Evolutionary conservation across 2,329 filamentous ascomycete genomes (phyloP).

Genomic region (Hansfordia pulvinata): DNA sequence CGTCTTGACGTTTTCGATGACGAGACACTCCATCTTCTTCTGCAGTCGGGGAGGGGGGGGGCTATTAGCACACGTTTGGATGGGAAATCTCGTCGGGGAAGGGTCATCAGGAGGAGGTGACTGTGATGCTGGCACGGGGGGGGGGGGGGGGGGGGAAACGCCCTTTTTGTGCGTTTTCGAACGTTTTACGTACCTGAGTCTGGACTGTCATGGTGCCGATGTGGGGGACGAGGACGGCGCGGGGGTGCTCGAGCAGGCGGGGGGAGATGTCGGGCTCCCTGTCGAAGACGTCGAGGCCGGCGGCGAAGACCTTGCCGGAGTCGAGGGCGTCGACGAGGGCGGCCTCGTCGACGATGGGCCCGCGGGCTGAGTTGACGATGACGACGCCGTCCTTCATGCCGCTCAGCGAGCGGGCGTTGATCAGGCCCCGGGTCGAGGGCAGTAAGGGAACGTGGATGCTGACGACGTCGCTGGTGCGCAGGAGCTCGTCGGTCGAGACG

Average conservation of each 20-base stretch:
- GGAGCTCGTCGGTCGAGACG: slow-evolving; percentile 39
- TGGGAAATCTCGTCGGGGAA: too few relatives aligned
- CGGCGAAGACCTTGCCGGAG: slow-evolving; percentile 54
- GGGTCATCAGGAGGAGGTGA: too few relatives aligned
- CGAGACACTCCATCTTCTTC: too few relatives aligned
- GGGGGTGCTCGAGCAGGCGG: slow-evolving; percentile 54
- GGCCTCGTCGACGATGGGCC: slow-evolving; percentile 69
- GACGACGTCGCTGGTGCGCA: slow-evolving; percentile 38
- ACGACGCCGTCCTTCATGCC: slow-evolving; percentile 69
- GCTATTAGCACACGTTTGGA: too few relatives aligned
- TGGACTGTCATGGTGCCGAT: slow-evolving; percentile 75
- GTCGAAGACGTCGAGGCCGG: slow-evolving; percentile 72
- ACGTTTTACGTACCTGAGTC: too few relatives aligned
- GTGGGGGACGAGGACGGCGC: slow-evolving; percentile 66
- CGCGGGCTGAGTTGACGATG: slow-evolving; percentile 72
- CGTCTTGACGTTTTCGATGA: too few relatives aligned
- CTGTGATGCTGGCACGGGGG: too few relatives aligned
- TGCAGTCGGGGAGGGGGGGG: too few relatives aligned
- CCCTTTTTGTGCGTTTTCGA: too few relatives aligned
- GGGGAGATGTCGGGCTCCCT: slow-evolving; percentile 66
- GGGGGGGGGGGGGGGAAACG: too few relatives aligned
- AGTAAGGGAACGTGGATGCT: slow-evolving; percentile 38
- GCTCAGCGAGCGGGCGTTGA: slow-evolving; percentile 50
- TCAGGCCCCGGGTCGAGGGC: slow-evolving; percentile 35
- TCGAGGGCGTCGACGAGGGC: slow-evolving; percentile 64